Conservation (phyloP, 768 basidiomycete species). For the Lactifluus volemus region DNA sequence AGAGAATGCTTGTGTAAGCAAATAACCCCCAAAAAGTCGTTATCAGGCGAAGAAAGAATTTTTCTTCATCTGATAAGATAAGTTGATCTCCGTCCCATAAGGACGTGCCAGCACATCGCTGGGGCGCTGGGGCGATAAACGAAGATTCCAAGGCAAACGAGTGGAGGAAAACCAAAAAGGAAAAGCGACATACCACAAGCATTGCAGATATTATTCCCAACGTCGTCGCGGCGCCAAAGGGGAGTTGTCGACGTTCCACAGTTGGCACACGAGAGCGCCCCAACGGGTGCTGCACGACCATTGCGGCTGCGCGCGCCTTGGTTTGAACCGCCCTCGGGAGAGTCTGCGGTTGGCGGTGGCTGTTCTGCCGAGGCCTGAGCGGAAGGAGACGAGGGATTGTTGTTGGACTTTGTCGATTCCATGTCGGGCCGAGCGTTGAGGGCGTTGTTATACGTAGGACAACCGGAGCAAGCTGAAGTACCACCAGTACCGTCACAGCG, state of each 20-base stretch:
- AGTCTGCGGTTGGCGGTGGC: slow-evolving; percentile 9
- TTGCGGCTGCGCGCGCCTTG: slow-evolving; percentile 15
- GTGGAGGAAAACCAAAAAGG: slow-evolving; percentile 20
- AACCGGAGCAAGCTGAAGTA: slow-evolving; percentile 85
- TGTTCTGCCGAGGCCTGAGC: slow-evolving; percentile 20
- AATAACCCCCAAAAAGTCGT: neutral
- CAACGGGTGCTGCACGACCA: slow-evolving; percentile 37
- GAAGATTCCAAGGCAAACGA: slow-evolving; percentile 14
- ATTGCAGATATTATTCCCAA: slow-evolving; percentile 91
- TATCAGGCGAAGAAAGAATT: slow-evolving; percentile 24
- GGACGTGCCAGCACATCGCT: slow-evolving; percentile 15
- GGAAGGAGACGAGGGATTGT: slow-evolving; percentile 22
- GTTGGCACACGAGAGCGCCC: slow-evolving; percentile 77
- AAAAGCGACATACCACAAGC: slow-evolving; percentile 68
- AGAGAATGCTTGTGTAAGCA: slow-evolving; percentile 9
- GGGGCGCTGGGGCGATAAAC: slow-evolving; percentile 9
- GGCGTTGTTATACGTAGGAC: slow-evolving; percentile 93
- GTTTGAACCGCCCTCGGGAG: slow-evolving; percentile 12
- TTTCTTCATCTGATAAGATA: slow-evolving; percentile 26
- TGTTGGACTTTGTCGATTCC: slow-evolving; percentile 22
- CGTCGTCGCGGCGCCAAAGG: slow-evolving; percentile 82
- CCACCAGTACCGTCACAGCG: slow-evolving; percentile 97
- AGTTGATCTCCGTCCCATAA: slow-evolving; percentile 7
- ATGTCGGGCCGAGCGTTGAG: slow-evolving; percentile 36
- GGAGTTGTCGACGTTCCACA: slow-evolving; percentile 88